Evolutionary conservation across 345 rosid species (phyloP).

Genomic region (Crucihimalaya himalaica): DNA sequence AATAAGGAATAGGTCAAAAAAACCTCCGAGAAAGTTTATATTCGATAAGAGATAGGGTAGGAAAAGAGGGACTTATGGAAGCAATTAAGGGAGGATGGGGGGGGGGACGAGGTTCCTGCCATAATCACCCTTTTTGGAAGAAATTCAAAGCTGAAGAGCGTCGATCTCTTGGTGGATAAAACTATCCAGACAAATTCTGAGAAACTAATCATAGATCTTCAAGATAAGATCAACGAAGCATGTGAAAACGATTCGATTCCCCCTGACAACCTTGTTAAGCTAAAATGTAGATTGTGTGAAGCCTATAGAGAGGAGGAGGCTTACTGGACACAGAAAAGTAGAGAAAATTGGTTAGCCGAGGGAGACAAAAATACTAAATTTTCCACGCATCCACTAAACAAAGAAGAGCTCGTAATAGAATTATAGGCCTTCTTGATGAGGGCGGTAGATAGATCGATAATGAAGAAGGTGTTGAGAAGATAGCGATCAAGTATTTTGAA

Average conservation of each 20-base stretch:
- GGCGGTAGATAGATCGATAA: no score
- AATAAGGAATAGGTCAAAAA: no score
- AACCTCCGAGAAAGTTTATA: background rate
- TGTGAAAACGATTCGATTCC: background rate
- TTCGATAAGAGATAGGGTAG: background rate
- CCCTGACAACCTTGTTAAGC: no score
- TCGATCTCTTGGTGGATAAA: background rate
- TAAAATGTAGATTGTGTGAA: no score
- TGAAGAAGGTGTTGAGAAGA: no score
- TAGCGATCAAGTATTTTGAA: no score
- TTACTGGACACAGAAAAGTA: background rate
- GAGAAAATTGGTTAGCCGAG: background rate
- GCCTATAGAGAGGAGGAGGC: background rate
- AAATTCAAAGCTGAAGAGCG: background rate
- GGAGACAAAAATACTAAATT: background rate
- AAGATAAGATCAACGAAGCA: background rate
- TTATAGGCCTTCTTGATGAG: background rate
- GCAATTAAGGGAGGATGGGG: background rate
- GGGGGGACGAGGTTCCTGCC: no score
- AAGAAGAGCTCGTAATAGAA: background rate
- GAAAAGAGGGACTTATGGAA: background rate
- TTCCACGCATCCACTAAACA: background rate
- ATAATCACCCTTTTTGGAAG: accelerated
- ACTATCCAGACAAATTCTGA: background rate
- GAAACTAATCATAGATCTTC: background rate